Base-by-base conservation (phyloP, 1,139 yeast genomes). In the Scheffersomyces titani region DNA sequence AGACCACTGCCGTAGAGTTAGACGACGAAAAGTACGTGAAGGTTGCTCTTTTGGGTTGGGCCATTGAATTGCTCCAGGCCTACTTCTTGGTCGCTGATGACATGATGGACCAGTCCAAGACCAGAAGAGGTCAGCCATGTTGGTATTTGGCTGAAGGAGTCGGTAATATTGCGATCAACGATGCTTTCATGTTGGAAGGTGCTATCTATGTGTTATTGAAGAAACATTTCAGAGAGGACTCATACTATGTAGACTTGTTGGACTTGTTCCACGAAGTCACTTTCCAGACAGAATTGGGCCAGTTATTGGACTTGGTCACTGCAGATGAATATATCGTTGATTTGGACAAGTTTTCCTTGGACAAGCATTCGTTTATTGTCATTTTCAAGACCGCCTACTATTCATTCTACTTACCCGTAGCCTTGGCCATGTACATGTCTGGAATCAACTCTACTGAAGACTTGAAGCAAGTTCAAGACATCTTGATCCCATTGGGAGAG, bases 101-200 rank as follows among this genome's bases (percentile, higher is more conserved):
- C 74, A 96, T 96, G 85, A 96, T 96, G 99, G 99, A 96, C 75
- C 87, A 87, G 65, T 91, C 98, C 47, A 90, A 92, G 74, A 96
- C 99, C 51, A 90, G 99, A 82, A 88, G 99, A 73, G 98, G 98
- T 56, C 98, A 94, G 75, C 94, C 97, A 65, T 96, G 99, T 78
- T 96, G 99, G 99, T 96, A 93, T 79, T 88, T 80, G 69, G 84
- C 78, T 54, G 89, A 87, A 60, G 87, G 86, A 51, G 97, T 93
- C 57, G 91, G 90, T 50, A 91, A 92, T 73, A 89, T 94, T 71
- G 99, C 99, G 59, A 94, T 96, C 75, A 96, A 96, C 71, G 99
- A 96, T 70, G 86, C 99, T 2, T 96, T 94, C 74, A 92, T 96
- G 96, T 84, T 96, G 64, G 99, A 96, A 76, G 96, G 96, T 56